These are phyloP conservation scores for Pseudogymnoascus sp. DNA, from an alignment of 2,329 filamentous ascomycete species.

Conservation along the genomic window DNA sequence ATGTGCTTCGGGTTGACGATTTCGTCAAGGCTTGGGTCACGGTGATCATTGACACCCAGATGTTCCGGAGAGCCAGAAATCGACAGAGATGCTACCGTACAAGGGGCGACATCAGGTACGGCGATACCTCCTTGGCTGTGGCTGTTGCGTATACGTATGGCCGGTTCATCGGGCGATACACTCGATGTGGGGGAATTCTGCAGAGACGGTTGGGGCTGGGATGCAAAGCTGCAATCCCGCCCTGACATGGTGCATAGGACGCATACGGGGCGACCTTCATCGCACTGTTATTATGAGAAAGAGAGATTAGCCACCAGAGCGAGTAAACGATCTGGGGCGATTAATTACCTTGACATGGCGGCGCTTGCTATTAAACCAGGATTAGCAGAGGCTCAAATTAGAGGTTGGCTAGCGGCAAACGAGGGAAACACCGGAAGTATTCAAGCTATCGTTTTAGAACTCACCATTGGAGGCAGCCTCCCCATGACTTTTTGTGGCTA, in stretches of 20 bases:
- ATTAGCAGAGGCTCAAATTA: background rate
- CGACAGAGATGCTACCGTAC: background rate
- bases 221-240: conserved; percentile 24
- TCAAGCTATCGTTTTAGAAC: background rate
- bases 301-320: conserved; percentile 5
- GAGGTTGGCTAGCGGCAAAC: background rate
- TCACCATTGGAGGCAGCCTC: conserved; percentile 28
- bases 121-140: background rate
- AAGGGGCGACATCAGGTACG: background rate
- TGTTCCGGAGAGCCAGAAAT: background rate
- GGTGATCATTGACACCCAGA: background rate
- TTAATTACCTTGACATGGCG: conserved; percentile 28
- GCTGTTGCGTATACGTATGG: conserved; percentile 1
- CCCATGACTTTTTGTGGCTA: conserved; percentile 30
- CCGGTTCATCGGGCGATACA: conserved; percentile 9
- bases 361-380: conserved; percentile 21
- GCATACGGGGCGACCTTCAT: conserved; percentile 27
- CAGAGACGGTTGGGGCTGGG: background rate
- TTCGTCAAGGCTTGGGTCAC: conserved; percentile 11
- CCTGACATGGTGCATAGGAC: conserved; percentile 26
- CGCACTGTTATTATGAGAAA: conserved; percentile 20
- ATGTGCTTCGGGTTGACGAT: conserved; percentile 30
- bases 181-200: background rate
- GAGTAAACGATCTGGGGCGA: background rate
- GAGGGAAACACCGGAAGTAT: background rate